Evolutionary conservation across 148 eudicot species (phyloP), one percentile per base, ranked within the genome.

Genomic region (Rhododendron henanense): DNA sequence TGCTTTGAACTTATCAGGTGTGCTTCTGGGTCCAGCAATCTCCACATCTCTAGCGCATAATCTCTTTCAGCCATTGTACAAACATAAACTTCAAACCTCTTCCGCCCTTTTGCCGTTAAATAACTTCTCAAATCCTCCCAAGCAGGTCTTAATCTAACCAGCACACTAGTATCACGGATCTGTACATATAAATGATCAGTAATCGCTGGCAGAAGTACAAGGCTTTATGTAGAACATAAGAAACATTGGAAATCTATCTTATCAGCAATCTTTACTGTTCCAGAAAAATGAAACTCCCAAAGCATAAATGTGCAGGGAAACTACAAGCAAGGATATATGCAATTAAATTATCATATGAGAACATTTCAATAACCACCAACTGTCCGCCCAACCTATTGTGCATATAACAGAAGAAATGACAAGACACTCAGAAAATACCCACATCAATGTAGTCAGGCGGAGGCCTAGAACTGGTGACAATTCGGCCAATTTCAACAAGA

Each of bases 61-160:
- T 97, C 94, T 89, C 96, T 94, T 87, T 97, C 99, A 74, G 99
- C 99, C 99, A 97, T 95, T 44, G 99, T 97, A 86, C 99, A 97
- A 78, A 97, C 98, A 90, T 88, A 95, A 86, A 97, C 99, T 91
- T 97, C 98, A 93, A 97, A 97, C 87, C 99, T 89, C 88, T 93
- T 97, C 65, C 98, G 94, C 48, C 98, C 99, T 90, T 91, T 95
- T 74, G 98, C 96, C 50, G 88, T 94, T 85, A 97, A 86, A 87
- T 95, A 94, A 89, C 92, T 93, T 91, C 94, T 93, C 85, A 97
- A 90, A 83, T 97, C 99, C 86, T 97, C 99, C 99, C 99, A 97
- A 47, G 98, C 99, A 90, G 98, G 99, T 84, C 98, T 92, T 85
- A 97, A 85, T 86, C 95, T 92, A 85, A 95, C 99, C 78, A 97